phyloP scores from a whole-genome alignment of 2,329 filamentous ascomycete species.

The Hypoxylon rubiginosum region DNA sequence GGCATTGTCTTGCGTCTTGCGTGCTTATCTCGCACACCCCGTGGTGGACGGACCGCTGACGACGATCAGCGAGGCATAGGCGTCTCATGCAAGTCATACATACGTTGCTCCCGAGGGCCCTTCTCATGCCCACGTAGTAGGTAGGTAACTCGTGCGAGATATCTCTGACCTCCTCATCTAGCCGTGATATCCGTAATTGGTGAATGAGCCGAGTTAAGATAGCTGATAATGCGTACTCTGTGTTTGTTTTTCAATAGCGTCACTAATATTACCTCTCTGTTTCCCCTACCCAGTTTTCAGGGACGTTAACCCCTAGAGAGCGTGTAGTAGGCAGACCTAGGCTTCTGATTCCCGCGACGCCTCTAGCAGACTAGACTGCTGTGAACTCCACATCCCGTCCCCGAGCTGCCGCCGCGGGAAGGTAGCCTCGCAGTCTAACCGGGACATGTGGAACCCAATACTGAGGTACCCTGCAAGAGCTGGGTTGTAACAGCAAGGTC shows the following conservation, averaged over 20 bases:
- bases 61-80: conserved; percentile 23
- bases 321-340: conserved; percentile 13
- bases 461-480: conserved; percentile 32
- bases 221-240: neutral
- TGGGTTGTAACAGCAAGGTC: conserved; percentile 35
- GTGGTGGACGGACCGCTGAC: conserved; percentile 22
- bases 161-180: conserved; percentile 5
- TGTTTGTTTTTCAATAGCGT: conserved; percentile 13
- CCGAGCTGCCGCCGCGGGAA: conserved; percentile 22
- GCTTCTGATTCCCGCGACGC: conserved; percentile 13
- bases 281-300: conserved; percentile 7
- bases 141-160: conserved; percentile 9
- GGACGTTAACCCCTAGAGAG: conserved; percentile 10
- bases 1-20: conserved; percentile 15
- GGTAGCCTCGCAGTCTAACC: conserved; percentile 32
- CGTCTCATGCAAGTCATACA: conserved; percentile 41
- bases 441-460: conserved; percentile 34
- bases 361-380: conserved; percentile 10
- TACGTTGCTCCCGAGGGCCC: conserved; percentile 25
- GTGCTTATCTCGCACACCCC: conserved; percentile 29
- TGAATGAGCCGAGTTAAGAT: neutral
- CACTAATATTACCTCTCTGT: conserved; percentile 9
- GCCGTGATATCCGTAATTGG: conserved; percentile 10
- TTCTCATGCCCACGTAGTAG: conserved; percentile 5
- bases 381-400: conserved; percentile 33